Evolutionary conservation across 768 basidiomycete genomes (phyloP), one percentile per base, ranked within the genome.

Genomic region (Tylopilus rubrobrunneus): DNA sequence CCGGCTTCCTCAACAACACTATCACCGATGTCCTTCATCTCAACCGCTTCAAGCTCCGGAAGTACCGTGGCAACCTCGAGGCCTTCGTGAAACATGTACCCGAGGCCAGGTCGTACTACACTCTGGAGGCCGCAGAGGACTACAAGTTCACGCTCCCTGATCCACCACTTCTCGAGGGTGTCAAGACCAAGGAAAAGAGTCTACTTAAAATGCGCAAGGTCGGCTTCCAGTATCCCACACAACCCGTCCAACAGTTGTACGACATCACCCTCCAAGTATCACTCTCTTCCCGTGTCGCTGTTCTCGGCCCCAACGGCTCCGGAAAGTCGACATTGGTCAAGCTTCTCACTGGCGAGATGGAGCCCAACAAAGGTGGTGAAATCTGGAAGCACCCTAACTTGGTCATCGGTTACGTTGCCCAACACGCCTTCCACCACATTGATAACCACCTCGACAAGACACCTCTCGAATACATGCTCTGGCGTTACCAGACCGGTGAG

Each of bases 401-500:
- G 84, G 95, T 98, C 76, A 96, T 98, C 59, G 95, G 95, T 68
- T 98, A 98, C 77, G 95, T 98, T 62, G 95, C 95, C 40, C 95
- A 98, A 75, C 95, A 98, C 74, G 95, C 95, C 57, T 98, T 98
- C 94, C 95, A 98, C 80, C 95, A 98, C 74, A 98, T 98, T 68
- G 95, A 98, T 72, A 77, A 92, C 73, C 95, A 98, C 70, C 90
- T 98, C 69, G 95, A 98, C 82, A 96, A 94, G 83, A 98, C 95
- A 14, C 92, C 95, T 47, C 86, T 98, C 64, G 95, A 98, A 78
- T 98, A 98, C 82, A 93, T 98, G 92, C 78, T 98, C 61, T 98
- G 95, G 95, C 94, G 95, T 76, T 98, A 97, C 85, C 95, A 98
- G 83, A 98, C 95, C 55, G 95, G 95, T 73, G 95, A 98, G 74